Base-by-base conservation (phyloP, 106 monocot species). In the Dioscorea zingiberensis region DNA sequence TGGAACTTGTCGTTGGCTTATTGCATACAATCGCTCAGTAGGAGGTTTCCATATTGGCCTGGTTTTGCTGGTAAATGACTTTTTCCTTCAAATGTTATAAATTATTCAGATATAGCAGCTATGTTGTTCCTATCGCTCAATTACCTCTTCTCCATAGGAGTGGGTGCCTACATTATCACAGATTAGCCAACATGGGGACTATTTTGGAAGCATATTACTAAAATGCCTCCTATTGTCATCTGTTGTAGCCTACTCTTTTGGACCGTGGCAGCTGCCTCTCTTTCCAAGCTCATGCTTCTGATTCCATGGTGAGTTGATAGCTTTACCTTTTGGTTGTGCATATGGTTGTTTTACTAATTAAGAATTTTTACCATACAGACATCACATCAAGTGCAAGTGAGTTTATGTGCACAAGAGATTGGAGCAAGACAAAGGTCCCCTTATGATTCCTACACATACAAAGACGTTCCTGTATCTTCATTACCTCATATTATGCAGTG, bases 401-500 rank as follows among this genome's bases (percentile, higher is more conserved):
- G 59, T 60, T 68, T 98, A 53, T 84, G 74, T 44, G 98, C 93
- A 44, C 79, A 81, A 74, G 89, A 98, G 77, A 69, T 76, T 53
- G 98, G 98, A 63, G 89, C 88, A 71, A 78, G 72, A 71, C 93
- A 89, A 25, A 84, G 64, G 59, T 86, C 87, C 53, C 98, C 88
- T 51, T 98, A 98, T 68, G 78, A 89, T 75, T 89, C 82, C 66
- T 89, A 84, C 62, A 77, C 84, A 19, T 98, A 93, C 69, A 81
- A 89, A 59, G 76, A 89, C 76, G 68, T 89, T 62, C 93, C 92
- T 16, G 48, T 81, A 48, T 73, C 83, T 54, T 85, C 83, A 63
- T 79, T 94, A 53, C 73, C 88, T 62, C 78, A 98, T 77, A 93
- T 93, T 58, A 89, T 98, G 32, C 60, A 89, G 98, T 98, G 74